Conservation (phyloP, 2,329 filamentous ascomycete genomes). For the Aspergillus sp. region DNA sequence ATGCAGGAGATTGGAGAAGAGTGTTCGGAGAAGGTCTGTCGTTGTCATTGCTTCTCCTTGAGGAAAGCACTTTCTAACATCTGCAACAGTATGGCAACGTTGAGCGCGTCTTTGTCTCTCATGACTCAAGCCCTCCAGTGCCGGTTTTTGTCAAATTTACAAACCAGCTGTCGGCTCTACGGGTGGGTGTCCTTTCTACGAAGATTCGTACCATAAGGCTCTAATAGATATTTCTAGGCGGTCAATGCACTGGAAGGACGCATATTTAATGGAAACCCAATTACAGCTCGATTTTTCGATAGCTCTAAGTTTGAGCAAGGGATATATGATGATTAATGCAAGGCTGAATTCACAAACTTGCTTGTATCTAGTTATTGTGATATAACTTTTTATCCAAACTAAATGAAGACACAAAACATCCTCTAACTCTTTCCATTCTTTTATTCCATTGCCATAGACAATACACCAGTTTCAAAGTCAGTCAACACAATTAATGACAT, state of each 20-base stretch:
- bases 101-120: constrained; percentile 68
- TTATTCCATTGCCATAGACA: too few relatives aligned
- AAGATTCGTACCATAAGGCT: constrained; percentile 2
- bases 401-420: too few relatives aligned
- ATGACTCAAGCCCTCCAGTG: constrained; percentile 43
- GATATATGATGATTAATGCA: constrained; percentile 36
- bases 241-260: constrained; percentile 84
- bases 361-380: too few relatives aligned
- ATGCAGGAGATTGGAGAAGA: constrained; percentile 95
- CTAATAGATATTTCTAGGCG: constrained; percentile 46
- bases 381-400: too few relatives aligned
- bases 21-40: constrained; percentile 67
- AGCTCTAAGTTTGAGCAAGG: constrained; percentile 71
- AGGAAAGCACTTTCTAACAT: constrained; percentile 1
- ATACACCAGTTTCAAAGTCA: too few relatives aligned
- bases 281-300: constrained; percentile 75
- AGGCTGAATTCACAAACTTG: too few relatives aligned
- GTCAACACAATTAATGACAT: too few relatives aligned
- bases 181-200: constrained; percentile 49
- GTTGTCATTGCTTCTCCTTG: neutral
- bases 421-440: too few relatives aligned
- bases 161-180: constrained; percentile 70
- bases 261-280: constrained; percentile 78
- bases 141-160: constrained; percentile 93
- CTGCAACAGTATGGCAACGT: constrained; percentile 66